phyloP scores from a whole-genome alignment of 2,329 filamentous ascomycete species.

The Pochonia chlamydosporia region DNA sequence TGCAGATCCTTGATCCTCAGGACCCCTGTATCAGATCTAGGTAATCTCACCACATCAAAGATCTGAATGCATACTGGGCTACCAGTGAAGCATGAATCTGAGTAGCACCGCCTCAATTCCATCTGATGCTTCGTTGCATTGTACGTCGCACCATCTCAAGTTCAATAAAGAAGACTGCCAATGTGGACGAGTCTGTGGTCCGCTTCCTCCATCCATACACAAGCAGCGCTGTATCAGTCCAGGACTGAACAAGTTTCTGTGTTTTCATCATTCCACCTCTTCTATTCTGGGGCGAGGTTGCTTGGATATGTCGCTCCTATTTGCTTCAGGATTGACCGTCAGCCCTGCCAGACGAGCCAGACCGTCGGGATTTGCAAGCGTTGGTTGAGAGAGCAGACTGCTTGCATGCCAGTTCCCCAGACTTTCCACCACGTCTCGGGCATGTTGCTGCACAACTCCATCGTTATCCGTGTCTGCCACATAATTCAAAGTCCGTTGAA shows the following conservation, averaged over 20 bases:
- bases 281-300: slow-evolving; percentile 44
- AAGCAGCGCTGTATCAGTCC: no score
- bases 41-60: not conserved
- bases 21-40: not conserved
- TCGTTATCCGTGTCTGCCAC: slow-evolving; percentile 62
- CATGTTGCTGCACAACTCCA: slow-evolving; percentile 62
- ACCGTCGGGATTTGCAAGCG: slow-evolving; percentile 16
- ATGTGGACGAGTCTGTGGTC: no score
- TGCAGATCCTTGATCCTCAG: not conserved
- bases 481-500: slow-evolving; percentile 58
- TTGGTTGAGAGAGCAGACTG: slow-evolving; percentile 35
- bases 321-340: slow-evolving; percentile 25
- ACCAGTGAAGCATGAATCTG: no score
- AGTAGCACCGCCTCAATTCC: not conserved
- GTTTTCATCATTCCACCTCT: slow-evolving; percentile 58
- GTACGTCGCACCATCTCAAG: no score
- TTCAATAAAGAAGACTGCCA: no score
- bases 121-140: slow-evolving; percentile 7
- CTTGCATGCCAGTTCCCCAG: slow-evolving; percentile 57
- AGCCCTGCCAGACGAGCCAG: slow-evolving; percentile 32
- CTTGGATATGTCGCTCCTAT: slow-evolving; percentile 17
- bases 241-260: no score
- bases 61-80: no score
- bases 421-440: slow-evolving; percentile 60
- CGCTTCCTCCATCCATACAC: no score